Evolutionary conservation across 202 grass and related monocot species (phyloP), one percentile per base, ranked within the genome.

Genomic region (Zizania palustris): DNA sequence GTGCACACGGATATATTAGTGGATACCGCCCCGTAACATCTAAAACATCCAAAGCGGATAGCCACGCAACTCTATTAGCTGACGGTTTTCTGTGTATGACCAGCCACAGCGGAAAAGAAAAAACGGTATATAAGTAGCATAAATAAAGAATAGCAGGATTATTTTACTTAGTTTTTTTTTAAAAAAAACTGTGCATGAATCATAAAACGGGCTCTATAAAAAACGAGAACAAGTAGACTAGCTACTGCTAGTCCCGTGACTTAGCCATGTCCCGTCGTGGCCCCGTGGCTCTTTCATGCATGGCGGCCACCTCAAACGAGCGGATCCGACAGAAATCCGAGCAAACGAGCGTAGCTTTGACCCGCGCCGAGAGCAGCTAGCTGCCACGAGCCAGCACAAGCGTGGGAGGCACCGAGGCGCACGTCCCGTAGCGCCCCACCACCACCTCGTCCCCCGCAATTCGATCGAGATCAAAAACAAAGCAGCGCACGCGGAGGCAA

Each of bases 271-370:
- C 28, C 28, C 28, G 28, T 28, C 28, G 28, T 28, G 28, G 28
- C 28, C 28, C 2, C 28, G 28, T 28, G 28, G 28, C 28, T 28
- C 28, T 28, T 28, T 39, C 35, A 8, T 3, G 3, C 3, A 11
- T 28, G 28, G 28, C 28, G 43, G 11, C 21, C 44, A 35, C 14
- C 14, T 11, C 48, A 50, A 50, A 57, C 45, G 11, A 49, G 34
- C 28, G 57, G 48, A 39, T 34, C 70, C 71, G 81, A 48, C 72
- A 20, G 65, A 71, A 71, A 51, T 41, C 58, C 48, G 63, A 70
- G 71, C 63, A 28, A 22, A n/a, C 55, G 49, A 48, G 9, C 28
- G 33, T 42, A 12, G 35, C 58, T 57, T 72, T 72, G 70, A 68
- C 76, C 69, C 15, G 54, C 22, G 65, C 10, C 39, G 63, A 18